These are phyloP conservation scores for Colletotrichum cordylinicola DNA, from an alignment of 2,329 filamentous ascomycete genomes.

Conservation along the genomic window DNA sequence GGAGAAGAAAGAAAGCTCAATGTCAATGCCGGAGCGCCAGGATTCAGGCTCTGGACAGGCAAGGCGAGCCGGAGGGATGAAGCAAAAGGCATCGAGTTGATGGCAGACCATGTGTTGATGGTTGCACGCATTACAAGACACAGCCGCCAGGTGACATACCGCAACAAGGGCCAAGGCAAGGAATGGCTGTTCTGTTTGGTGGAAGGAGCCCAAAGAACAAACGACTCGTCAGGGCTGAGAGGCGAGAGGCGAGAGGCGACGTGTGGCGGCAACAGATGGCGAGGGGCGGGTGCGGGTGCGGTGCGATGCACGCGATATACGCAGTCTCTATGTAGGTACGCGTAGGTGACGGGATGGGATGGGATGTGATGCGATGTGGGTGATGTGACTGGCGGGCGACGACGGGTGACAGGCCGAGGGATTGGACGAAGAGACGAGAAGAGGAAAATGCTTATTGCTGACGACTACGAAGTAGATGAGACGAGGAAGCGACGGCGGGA, in stretches of 20 bases:
- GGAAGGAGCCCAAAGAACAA: neutral
- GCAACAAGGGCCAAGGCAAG: neutral
- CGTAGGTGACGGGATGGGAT: slow-evolving; percentile 2
- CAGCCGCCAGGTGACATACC: slow-evolving; percentile 8
- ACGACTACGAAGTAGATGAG: neutral
- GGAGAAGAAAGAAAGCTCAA: neutral
- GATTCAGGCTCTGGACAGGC: neutral
- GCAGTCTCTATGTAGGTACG: neutral
- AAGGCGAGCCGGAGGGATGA: neutral
- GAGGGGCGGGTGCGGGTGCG: neutral
- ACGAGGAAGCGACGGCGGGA: neutral
- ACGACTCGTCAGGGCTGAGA: neutral
- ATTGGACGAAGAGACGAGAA: neutral
- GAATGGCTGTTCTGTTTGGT: neutral
- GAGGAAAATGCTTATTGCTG: neutral
- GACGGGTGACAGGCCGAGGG: neutral
- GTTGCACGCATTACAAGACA: slow-evolving; percentile 5
- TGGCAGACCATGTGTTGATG: neutral
- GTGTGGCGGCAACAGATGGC: neutral
- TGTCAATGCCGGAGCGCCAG: neutral
- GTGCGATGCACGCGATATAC: neutral
- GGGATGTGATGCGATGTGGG: slow-evolving; percentile 11
- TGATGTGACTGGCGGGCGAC: neutral
- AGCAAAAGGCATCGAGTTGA: neutral
- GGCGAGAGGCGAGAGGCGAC: neutral